phyloP scores from a whole-genome alignment of 2,329 filamentous ascomycete species.

The Botrytis galanthina region DNA sequence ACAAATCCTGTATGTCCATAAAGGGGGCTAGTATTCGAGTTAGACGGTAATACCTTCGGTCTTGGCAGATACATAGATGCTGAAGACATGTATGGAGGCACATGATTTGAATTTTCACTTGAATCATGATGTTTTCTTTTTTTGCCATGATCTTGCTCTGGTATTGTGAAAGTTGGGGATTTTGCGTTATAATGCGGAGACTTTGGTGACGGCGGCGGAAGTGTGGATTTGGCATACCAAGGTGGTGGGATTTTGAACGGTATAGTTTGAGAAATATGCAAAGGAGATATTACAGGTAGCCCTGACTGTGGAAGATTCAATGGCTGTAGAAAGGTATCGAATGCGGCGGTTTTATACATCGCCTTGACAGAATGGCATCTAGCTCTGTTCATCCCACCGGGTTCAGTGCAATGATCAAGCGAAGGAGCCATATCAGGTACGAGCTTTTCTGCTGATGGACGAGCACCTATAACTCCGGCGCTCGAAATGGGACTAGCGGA shows the following conservation, averaged over 20 bases:
- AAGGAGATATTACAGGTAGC: background rate
- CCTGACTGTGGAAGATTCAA: background rate
- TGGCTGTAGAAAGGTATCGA: background rate
- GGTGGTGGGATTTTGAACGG: conserved; percentile 4
- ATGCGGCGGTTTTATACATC: background rate
- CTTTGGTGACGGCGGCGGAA: background rate
- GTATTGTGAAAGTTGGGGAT: background rate
- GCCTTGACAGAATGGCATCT: background rate
- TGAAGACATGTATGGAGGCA: background rate
- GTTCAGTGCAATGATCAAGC: background rate
- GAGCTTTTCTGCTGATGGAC: background rate
- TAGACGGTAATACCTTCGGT: background rate
- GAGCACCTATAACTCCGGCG: background rate
- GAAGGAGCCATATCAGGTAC: too few species aligned
- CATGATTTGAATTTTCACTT: background rate
- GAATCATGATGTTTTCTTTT: conserved; percentile 11
- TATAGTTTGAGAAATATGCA: conserved; percentile 6
- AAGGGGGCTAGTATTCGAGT: background rate
- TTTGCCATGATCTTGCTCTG: background rate
- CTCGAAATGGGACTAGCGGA: background rate
- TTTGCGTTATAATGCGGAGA: background rate
- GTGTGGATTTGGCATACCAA: conserved; percentile 1
- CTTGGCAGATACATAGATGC: background rate
- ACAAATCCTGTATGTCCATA: background rate
- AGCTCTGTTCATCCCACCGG: background rate